A percentile compares a stretch with the other conserved stretches of the same genome.
These are phyloP conservation scores for Ichthyophthirius multifiliis DNA, from an alignment of 169 alveolate species.

Conservation along the genomic window DNA sequence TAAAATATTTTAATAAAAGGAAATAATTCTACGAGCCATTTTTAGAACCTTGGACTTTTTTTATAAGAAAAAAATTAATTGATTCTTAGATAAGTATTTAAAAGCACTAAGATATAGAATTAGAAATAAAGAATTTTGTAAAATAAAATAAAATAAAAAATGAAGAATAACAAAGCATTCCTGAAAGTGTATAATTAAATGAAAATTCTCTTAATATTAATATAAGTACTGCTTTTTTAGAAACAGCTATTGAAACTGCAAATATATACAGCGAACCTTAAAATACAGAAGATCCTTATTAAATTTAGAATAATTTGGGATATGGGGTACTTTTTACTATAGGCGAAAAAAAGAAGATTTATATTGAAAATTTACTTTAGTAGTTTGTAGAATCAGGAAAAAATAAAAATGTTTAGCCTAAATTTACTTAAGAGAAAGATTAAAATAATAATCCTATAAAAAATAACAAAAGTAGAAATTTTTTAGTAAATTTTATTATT, in stretches of 20 bases:
- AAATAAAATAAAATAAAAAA: too few species aligned
- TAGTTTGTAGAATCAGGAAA: too few species aligned
- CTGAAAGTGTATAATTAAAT: too few species aligned
- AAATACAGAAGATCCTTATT: not conserved
- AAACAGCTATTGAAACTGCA: not conserved
- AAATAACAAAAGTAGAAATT: too few species aligned
- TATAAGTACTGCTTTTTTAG: not conserved
- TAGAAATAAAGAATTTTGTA: too few species aligned
- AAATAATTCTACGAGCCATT: conserved; percentile 5
- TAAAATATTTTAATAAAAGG: not conserved
- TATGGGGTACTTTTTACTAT: not conserved
- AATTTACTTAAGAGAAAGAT: too few species aligned
- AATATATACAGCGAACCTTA: not conserved
- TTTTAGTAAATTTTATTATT: not conserved
- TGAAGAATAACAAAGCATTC: too few species aligned
- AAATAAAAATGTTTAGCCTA: too few species aligned
- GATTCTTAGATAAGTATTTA: too few species aligned
- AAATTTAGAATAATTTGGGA: not conserved
- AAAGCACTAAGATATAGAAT: too few species aligned
- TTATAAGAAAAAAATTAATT: too few species aligned
- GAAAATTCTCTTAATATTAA: not conserved
- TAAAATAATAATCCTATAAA: not conserved
- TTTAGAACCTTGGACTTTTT: conserved; percentile 1
- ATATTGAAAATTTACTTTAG: not conserved
- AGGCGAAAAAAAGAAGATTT: not conserved